Conservation (phyloP, 2,329 filamentous ascomycete genomes). For the Cladophialophora immunda region DNA sequence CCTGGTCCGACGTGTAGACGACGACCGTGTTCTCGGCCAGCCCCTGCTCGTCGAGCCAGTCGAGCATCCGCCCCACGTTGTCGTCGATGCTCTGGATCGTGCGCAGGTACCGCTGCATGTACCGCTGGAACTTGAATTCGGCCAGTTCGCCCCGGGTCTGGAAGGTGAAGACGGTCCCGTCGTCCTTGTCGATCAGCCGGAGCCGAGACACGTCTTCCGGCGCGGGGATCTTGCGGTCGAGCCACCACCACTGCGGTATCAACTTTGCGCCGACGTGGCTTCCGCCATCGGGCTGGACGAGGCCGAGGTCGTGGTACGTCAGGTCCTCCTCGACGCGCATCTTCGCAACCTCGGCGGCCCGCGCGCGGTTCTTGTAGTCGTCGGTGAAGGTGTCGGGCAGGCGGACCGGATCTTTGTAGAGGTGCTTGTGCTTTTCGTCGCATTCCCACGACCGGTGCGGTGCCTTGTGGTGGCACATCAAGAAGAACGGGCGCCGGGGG, state of each 20-base stretch:
- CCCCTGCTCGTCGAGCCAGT: slow-evolving; percentile 55
- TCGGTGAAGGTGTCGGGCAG: slow-evolving; percentile 63
- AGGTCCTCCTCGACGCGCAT: slow-evolving; percentile 62
- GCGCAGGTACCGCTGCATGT: slow-evolving; percentile 65
- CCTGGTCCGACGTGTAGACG: slow-evolving; percentile 64
- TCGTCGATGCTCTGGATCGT: slow-evolving; percentile 64
- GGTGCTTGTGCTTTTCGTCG: slow-evolving; percentile 57
- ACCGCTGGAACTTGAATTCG: slow-evolving; percentile 65
- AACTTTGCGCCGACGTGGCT: slow-evolving; percentile 47
- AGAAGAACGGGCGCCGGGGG: slow-evolving; percentile 61
- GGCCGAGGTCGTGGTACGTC: slow-evolving; percentile 61
- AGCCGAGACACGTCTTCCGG: slow-evolving; percentile 44
- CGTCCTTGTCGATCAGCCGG: slow-evolving; percentile 57
- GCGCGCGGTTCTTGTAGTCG: slow-evolving; percentile 64
- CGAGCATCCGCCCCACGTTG: slow-evolving; percentile 59
- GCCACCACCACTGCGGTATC: no score
- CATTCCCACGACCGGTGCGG: slow-evolving; percentile 64
- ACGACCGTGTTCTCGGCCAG: slow-evolving; percentile 60
- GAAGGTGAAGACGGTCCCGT: slow-evolving; percentile 59
- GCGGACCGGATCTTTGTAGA: slow-evolving; percentile 58
- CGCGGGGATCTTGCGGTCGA: slow-evolving; percentile 52
- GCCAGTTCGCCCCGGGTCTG: slow-evolving; percentile 52
- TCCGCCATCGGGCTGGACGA: slow-evolving; percentile 62
- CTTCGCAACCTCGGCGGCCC: slow-evolving; percentile 59
- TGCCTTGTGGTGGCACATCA: slow-evolving; percentile 67